Base-by-base conservation (phyloP, 768 basidiomycete genomes). In the Daedalea quercina region DNA sequence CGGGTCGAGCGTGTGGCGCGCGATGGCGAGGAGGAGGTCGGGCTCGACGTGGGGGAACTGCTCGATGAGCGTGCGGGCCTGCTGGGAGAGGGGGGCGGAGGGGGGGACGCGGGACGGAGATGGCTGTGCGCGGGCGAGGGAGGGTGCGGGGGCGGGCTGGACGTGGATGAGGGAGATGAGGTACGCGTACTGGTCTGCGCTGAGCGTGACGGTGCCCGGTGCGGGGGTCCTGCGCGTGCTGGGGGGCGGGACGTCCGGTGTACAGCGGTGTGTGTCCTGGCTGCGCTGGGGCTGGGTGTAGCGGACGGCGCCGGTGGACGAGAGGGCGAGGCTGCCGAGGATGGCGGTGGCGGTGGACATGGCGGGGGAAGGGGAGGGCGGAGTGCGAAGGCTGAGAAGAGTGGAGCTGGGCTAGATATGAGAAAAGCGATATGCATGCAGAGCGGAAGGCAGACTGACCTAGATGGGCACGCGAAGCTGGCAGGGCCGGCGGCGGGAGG, bases 21-120 rank as follows among this genome's bases (percentile, higher is more conserved):
- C 20, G 46, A 47, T 47, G 12, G 46, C 46, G 24, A 23, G 46
- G 28, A 47, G 46, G 46, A 47, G 3, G 25, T 23, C 54, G 49
- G 20, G 58, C 55, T 17, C 15, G 46, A 42, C 1, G 55, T 56
- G 28, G 31, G 24, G 46, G 52, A 49, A 28, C 50, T 46, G 19
- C 45, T 47, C 9, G 26, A 17, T 13, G 37, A 40, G 37, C 52
- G 37, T 17, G 50, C 53, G 9, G 54, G 46, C 6, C 40, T 26
- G 44, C 46, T 24, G 20, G 26, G 50, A 7, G 49, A 20, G 25
- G 37, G 22, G 4, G 40, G 56, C 17, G 37, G 23, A 17, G 23
- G 31, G 19, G 15, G 47, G 9, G 46, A 8, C 25, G 34, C 20
- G 54, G 55, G 11, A 9, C 51, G 40, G 9, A 52, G 23, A 15